A percentile compares a stretch with the other conserved stretches of the same genome.
Evolutionary conservation across 2,329 filamentous ascomycete genomes (phyloP).

Genomic region (Claviceps africana): DNA sequence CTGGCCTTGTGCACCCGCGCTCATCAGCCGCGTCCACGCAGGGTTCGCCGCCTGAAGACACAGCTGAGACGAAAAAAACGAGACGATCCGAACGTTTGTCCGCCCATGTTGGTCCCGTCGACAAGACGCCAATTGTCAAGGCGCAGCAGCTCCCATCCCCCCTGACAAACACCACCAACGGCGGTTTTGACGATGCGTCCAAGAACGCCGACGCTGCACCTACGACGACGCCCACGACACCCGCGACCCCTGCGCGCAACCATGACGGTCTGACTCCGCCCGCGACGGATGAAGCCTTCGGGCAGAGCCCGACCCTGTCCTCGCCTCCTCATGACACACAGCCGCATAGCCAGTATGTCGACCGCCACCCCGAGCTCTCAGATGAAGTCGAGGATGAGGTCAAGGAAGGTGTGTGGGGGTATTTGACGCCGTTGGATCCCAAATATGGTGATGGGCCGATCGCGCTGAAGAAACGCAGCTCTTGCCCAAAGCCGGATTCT

Average conservation of each 20-base stretch:
- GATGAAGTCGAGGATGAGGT: conserved; percentile 78
- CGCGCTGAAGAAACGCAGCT: conserved; percentile 59
- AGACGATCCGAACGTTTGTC: conserved; percentile 63
- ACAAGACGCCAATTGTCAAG: conserved; percentile 46
- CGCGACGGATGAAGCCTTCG: conserved; percentile 33
- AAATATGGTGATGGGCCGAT: conserved; percentile 51
- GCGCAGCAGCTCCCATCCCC: conserved; percentile 69
- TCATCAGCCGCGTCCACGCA: conserved; percentile 22
- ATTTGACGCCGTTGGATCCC: conserved; percentile 68
- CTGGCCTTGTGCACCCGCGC: conserved; percentile 8
- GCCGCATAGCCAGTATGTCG: conserved; percentile 57
- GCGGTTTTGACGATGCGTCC: conserved; percentile 43
- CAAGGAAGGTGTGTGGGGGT: conserved; percentile 86
- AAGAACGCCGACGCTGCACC: conserved; percentile 61
- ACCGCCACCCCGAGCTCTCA: conserved; percentile 55
- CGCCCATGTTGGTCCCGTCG: conserved; percentile 19
- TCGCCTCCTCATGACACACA: conserved; percentile 51
- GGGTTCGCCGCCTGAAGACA: conserved; percentile 51
- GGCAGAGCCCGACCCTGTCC: conserved; percentile 31
- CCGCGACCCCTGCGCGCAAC: conserved; percentile 50
- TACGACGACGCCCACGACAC: conserved; percentile 61
- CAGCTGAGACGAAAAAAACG: conserved; percentile 65
- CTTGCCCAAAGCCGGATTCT: conserved; percentile 48
- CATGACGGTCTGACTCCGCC: conserved; percentile 40
- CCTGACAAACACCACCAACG: conserved; percentile 45